phyloP scores from a whole-genome alignment of 352 stramenopile species.

The Phytopythium aichiense region DNA sequence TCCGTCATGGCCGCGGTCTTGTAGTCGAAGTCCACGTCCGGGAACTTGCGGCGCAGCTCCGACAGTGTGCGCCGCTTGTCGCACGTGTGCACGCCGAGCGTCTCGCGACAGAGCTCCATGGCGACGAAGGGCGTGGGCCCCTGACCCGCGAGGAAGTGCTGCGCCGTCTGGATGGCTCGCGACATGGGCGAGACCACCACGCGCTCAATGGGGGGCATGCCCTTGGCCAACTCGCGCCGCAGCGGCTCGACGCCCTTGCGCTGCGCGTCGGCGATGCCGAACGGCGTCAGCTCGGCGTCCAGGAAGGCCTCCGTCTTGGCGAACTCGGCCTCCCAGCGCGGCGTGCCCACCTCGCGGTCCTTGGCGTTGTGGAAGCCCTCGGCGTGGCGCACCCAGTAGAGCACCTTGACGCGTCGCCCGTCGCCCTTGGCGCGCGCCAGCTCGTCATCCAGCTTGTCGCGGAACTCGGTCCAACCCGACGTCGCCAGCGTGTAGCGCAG shows the following conservation, averaged over 20 bases:
- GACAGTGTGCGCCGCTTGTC: slow-evolving; percentile 51
- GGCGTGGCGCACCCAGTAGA: slow-evolving; percentile 76
- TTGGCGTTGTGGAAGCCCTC: slow-evolving; percentile 72
- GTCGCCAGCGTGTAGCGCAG: slow-evolving; percentile 26
- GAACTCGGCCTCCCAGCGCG: slow-evolving; percentile 56
- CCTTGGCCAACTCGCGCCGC: slow-evolving; percentile 27
- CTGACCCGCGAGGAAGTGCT: slow-evolving; percentile 54
- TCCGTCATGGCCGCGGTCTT: slow-evolving; percentile 29
- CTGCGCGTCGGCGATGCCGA: slow-evolving; percentile 46
- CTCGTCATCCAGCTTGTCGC: slow-evolving; percentile 12
- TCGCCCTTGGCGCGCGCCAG: slow-evolving; percentile 16
- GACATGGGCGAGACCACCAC: slow-evolving; percentile 69
- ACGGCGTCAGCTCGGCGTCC: slow-evolving; percentile 58
- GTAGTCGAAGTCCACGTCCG: slow-evolving; percentile 46
- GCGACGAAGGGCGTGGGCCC: slow-evolving; percentile 38
- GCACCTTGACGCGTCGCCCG: slow-evolving; percentile 41
- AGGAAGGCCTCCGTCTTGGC: slow-evolving; percentile 54
- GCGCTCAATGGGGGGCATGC: slow-evolving; percentile 58
- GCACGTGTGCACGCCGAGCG: slow-evolving; percentile 59
- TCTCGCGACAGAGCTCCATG: slow-evolving; percentile 66
- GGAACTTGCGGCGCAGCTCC: slow-evolving; percentile 47
- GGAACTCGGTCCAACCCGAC: slow-evolving; percentile 23
- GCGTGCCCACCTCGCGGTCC: slow-evolving; percentile 41
- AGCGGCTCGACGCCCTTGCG: slow-evolving; percentile 35
- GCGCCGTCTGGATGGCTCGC: slow-evolving; percentile 63